phyloP scores from a whole-genome alignment of 257 asterid species.

The Solanum dulcamara region DNA sequence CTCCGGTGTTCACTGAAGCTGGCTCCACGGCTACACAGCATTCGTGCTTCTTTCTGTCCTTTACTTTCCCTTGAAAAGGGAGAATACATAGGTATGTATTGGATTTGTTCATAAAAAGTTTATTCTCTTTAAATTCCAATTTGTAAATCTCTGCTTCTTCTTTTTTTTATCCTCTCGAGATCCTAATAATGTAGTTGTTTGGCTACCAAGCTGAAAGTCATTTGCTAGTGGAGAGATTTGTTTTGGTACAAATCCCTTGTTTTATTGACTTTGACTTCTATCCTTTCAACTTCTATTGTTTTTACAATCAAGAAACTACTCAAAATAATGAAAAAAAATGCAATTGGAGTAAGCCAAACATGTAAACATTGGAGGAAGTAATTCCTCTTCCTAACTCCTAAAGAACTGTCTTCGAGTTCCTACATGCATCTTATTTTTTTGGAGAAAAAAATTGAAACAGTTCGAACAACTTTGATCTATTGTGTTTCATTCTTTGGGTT shows the following conservation, averaged over 20 bases:
- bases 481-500: neutral
- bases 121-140: neutral
- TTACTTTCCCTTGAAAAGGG: constrained; percentile 98
- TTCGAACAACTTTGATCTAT: neutral
- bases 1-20: constrained; percentile 80
- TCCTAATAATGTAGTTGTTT: neutral
- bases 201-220: neutral
- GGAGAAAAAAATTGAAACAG: neutral
- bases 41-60: constrained; percentile 97
- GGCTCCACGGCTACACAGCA: constrained; percentile 72
- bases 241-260: neutral
- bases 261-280: neutral
- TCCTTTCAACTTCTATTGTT: neutral
- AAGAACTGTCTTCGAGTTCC: neutral
- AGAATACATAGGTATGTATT: constrained; percentile 67
- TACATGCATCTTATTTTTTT: neutral
- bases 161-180: neutral
- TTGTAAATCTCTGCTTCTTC: neutral
- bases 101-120: neutral
- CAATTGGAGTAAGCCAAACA: neutral
- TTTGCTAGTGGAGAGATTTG: neutral
- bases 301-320: neutral
- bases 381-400: neutral
- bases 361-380: neutral
- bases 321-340: neutral